phyloP scores from a whole-genome alignment of 2,329 filamentous ascomycete genomes.

The Penicillium sp. region DNA sequence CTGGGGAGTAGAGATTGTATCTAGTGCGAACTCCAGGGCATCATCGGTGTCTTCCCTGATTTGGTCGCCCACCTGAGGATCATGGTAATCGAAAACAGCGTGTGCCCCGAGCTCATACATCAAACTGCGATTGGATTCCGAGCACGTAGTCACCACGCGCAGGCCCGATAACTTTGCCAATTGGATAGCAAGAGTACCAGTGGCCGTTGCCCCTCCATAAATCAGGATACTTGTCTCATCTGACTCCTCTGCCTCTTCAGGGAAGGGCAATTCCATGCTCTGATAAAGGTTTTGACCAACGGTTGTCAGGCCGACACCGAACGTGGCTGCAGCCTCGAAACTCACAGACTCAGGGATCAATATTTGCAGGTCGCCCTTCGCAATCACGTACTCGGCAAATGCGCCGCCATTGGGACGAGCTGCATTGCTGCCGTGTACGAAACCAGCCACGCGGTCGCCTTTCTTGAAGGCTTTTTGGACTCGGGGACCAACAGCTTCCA shows the following conservation, averaged over 20 bases:
- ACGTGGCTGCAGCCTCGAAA: slow-evolving; percentile 50
- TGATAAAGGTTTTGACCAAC: slow-evolving; percentile 46
- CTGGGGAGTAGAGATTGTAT: slow-evolving; percentile 20
- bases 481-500: slow-evolving; percentile 25
- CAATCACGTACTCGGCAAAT: slow-evolving; percentile 51
- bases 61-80: slow-evolving; percentile 20
- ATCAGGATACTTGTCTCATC: slow-evolving; percentile 16
- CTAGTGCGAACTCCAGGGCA: slow-evolving; percentile 17
- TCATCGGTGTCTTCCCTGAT: slow-evolving; percentile 27
- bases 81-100: slow-evolving; percentile 33
- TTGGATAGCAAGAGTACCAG: slow-evolving; percentile 38
- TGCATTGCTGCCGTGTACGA: slow-evolving; percentile 45
- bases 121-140: slow-evolving; percentile 16
- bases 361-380: slow-evolving; percentile 48
- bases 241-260: slow-evolving; percentile 5
- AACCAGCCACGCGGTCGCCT: slow-evolving; percentile 51
- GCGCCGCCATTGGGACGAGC: slow-evolving; percentile 45
- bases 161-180: slow-evolving; percentile 34
- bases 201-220: slow-evolving; percentile 39
- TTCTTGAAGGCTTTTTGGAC: slow-evolving; percentile 39
- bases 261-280: slow-evolving; percentile 25
- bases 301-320: slow-evolving; percentile 51
- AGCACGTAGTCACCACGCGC: slow-evolving; percentile 24
- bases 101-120: slow-evolving; percentile 30
- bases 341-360: slow-evolving; percentile 46